Evolutionary conservation across 2,329 filamentous ascomycete species (phyloP).

Genomic region (Gliomastix tumulicola): DNA sequence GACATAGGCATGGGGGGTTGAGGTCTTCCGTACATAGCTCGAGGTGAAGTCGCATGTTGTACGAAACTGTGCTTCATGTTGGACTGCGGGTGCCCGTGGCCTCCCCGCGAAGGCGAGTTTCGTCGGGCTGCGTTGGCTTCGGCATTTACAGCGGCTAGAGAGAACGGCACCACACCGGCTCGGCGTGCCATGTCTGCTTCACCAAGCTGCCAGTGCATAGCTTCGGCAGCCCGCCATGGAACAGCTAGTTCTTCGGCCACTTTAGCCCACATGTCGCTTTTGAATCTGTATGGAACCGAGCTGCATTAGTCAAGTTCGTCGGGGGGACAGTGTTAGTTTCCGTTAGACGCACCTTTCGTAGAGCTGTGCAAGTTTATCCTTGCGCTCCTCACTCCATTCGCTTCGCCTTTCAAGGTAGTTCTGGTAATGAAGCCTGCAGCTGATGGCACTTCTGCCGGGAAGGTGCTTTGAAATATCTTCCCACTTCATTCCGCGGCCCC

Average conservation of each 20-base stretch:
- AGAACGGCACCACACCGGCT: slow-evolving; percentile 83
- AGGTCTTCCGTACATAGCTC: no score
- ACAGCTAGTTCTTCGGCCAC: slow-evolving; percentile 92
- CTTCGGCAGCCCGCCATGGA: slow-evolving; percentile 91
- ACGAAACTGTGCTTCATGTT: no score
- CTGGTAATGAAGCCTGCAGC: slow-evolving; percentile 90
- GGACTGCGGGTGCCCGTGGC: slow-evolving; percentile 33
- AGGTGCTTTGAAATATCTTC: slow-evolving; percentile 92
- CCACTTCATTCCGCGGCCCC: slow-evolving; percentile 94
- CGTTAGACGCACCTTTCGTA: slow-evolving; percentile 74
- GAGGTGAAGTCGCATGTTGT: no score
- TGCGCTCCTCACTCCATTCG: slow-evolving; percentile 96
- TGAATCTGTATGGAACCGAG: slow-evolving; percentile 61
- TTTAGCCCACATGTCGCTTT: slow-evolving; percentile 95
- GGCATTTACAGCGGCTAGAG: slow-evolving; percentile 50
- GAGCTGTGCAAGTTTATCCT: slow-evolving; percentile 89
- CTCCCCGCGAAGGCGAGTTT: slow-evolving; percentile 27
- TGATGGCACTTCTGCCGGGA: slow-evolving; percentile 86
- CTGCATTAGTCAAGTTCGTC: background rate
- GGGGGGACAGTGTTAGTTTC: slow-evolving; percentile 9
- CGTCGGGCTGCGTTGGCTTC: slow-evolving; percentile 28
- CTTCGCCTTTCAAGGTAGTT: slow-evolving; percentile 92
- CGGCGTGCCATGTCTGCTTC: slow-evolving; percentile 90
- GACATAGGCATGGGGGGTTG: no score
- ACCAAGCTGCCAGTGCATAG: slow-evolving; percentile 97